Evolutionary conservation across 164 flowering plant species (phyloP).

Genomic region (Nelumbo lutea): DNA sequence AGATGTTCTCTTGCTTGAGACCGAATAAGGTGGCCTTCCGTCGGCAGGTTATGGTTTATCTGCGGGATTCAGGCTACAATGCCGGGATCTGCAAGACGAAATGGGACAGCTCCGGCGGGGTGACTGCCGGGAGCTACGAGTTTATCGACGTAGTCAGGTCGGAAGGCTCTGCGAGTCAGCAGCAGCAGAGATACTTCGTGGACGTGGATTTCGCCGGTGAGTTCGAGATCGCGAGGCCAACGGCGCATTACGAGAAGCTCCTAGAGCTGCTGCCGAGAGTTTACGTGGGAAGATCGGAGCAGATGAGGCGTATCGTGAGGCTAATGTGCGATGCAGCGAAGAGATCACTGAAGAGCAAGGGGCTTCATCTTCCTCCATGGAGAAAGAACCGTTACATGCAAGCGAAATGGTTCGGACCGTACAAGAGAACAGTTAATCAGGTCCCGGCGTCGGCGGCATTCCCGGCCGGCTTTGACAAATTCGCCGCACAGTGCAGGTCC

Average conservation of each 20-base stretch:
- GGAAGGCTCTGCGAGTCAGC: not conserved
- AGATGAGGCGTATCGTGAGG: slow-evolving; percentile 52
- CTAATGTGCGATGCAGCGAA: slow-evolving; percentile 49
- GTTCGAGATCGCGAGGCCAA: slow-evolving; percentile 77
- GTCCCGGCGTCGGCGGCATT: slow-evolving; percentile 5
- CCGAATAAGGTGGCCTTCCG: slow-evolving; percentile 21
- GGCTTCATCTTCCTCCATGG: slow-evolving; percentile 75
- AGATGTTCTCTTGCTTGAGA: slow-evolving; percentile 17
- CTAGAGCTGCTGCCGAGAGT: slow-evolving; percentile 39
- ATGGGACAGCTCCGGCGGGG: slow-evolving; percentile 50
- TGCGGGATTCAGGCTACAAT: slow-evolving; percentile 56
- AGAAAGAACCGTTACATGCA: slow-evolving; percentile 69
- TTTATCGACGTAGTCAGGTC: slow-evolving; percentile 44
- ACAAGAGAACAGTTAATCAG: slow-evolving; percentile 40
- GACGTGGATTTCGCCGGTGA: slow-evolving; percentile 54
- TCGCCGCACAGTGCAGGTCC: slow-evolving; percentile 40
- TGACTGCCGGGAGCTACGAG: slow-evolving; percentile 72
- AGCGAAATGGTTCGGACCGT: slow-evolving; percentile 72
- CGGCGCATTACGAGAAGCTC: slow-evolving; percentile 30
- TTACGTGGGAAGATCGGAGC: slow-evolving; percentile 53
- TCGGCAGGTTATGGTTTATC: slow-evolving; percentile 45
- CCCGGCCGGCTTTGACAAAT: not conserved
- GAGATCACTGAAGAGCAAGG: slow-evolving; percentile 50
- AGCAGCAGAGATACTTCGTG: slow-evolving; percentile 43
- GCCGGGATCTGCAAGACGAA: slow-evolving; percentile 81